Evolutionary conservation across 129 eudicot genomes (phyloP), one percentile per base, ranked within the genome.

Genomic region (Flaveria brownii): DNA sequence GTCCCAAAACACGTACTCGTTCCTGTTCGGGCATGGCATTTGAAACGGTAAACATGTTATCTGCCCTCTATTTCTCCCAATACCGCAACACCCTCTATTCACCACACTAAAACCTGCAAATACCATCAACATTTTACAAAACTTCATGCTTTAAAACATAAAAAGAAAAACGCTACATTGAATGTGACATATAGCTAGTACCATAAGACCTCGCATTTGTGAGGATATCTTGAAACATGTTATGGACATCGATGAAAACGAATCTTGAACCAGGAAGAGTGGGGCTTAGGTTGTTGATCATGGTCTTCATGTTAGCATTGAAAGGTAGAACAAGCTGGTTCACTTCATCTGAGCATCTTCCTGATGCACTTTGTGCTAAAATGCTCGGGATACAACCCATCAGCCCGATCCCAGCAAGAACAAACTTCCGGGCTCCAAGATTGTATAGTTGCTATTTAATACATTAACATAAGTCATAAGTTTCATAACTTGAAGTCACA

Each of bases 301-400:
- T 88, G 33, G 85, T 84, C 82, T 87, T 93, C 33, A 86, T 82
- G 68, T 93, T 93, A 28, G 84, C 78, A 64, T 87, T 90, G 74
- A 93, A 93, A 16, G 97, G 98, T 9, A 73, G 63, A 50, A 93
- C 84, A 33, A 93, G 85, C 43, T 84, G 87, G 82, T 93, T 93
- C 39, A 93, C 98, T 30, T 82, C 82, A 30, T 88, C 85, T 0
- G 97, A 91, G 78, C 98, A 93, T 7, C 18, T 26, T 14, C 96
- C 90, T 2, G 78, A 43, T 6, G 64, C 52, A 41, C 90, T 82
- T 62, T 93, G 96, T 10, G 98, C 87, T 7, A 93, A 84, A 41
- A 90, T 90, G 84, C 97, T 93, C 0, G 98, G 98, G 54, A 93
- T 93, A 57, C 98, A 93, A n/a, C 98, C 98, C 93, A 93, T 90